These are phyloP conservation scores for Pleoardoris graminearum DNA, from an alignment of 2,329 filamentous ascomycete genomes.

Conservation along the genomic window DNA sequence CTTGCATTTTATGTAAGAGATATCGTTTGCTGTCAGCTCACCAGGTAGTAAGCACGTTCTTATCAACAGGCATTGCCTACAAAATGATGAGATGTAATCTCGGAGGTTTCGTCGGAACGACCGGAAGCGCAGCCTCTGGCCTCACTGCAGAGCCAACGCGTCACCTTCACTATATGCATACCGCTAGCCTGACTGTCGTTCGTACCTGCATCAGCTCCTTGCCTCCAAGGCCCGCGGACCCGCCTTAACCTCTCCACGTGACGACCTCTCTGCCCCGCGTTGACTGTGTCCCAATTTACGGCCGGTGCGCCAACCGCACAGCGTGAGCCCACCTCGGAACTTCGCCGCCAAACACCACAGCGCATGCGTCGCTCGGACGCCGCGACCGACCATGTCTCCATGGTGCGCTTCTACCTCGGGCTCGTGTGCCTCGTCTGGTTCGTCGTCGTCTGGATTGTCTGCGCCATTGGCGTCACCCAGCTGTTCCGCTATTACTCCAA, in stretches of 20 bases:
- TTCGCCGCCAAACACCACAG: conserved; percentile 14
- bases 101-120: background rate
- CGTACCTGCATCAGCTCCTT: conserved; percentile 6
- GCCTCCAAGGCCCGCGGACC: background rate
- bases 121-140: conserved; percentile 2
- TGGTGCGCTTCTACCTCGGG: conserved; percentile 45
- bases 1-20: background rate
- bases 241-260: background rate
- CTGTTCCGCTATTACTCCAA: conserved; percentile 61
- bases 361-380: conserved; percentile 41
- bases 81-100: background rate
- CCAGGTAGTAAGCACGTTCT: too few species aligned
- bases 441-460: conserved; percentile 58
- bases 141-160: background rate
- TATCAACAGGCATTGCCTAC: background rate
- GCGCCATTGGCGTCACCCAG: conserved; percentile 61
- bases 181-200: background rate
- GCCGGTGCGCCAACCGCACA: conserved; percentile 18
- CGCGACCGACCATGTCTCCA: conserved; percentile 38
- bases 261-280: conserved; percentile 11
- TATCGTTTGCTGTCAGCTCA: too few species aligned
- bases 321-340: background rate
- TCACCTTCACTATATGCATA: background rate
- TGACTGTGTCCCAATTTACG: background rate
- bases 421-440: conserved; percentile 61